Percentiles rank a stretch among this genome's conserved stretches.
Conservation (phyloP, 1,284 basidiomycete species). For the Phylloporus gajari region DNA sequence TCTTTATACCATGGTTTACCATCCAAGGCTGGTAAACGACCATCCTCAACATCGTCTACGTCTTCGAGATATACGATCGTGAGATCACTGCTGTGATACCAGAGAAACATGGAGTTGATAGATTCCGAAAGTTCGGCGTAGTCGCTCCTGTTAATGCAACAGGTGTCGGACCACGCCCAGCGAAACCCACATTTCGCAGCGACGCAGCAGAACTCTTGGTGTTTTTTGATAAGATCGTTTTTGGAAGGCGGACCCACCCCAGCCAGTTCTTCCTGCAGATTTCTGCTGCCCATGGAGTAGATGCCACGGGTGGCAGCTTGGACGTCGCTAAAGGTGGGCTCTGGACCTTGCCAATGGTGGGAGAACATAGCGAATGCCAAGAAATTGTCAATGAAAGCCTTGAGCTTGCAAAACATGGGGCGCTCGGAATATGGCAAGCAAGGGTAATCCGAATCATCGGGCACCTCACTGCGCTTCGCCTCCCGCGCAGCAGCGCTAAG, state of each 20-base stretch:
- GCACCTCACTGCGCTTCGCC: conserved; percentile 9
- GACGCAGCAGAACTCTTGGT: conserved; percentile 36
- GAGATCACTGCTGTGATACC: conserved; percentile 33
- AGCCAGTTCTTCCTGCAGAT: background rate
- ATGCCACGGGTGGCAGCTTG: conserved; percentile 20
- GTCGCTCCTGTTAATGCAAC: conserved; percentile 35
- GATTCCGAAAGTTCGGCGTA: conserved; percentile 33
- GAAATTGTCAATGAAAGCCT: conserved; percentile 29
- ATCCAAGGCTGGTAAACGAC: conserved; percentile 19
- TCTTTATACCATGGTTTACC: conserved; percentile 32
- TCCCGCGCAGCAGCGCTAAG: conserved; percentile 21
- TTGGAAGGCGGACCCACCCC: background rate
- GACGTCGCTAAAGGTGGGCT: conserved; percentile 27
- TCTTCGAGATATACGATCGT: conserved; percentile 41
- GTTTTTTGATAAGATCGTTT: conserved; percentile 18
- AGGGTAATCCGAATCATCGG: conserved; percentile 11
- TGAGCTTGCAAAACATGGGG: conserved; percentile 15
- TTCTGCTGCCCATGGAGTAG: conserved; percentile 19
- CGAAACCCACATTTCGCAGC: conserved; percentile 33
- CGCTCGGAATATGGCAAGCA: background rate
- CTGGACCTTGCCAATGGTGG: conserved; percentile 32
- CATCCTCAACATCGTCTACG: conserved; percentile 26
- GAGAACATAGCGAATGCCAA: conserved; percentile 38
- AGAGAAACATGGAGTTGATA: conserved; percentile 38
- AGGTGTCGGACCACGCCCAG: conserved; percentile 41